Evolutionary conservation across 2,329 filamentous ascomycete species (phyloP), one percentile per base, ranked within the genome.

Genomic region (Thielaviopsis populi): DNA sequence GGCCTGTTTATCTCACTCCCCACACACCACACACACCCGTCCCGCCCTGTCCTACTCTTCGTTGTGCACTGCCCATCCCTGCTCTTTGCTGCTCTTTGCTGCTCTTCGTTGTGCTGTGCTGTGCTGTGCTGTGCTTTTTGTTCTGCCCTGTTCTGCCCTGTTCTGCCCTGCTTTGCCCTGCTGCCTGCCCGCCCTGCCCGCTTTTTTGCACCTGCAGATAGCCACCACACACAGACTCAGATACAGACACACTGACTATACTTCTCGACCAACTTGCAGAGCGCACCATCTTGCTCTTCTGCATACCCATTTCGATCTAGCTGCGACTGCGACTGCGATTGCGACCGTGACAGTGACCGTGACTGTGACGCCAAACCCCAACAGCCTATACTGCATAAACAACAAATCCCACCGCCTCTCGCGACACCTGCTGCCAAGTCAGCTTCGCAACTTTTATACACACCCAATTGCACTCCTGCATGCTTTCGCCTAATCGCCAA

Each of bases 371-470:
- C 59, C 7, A 46, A 48, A 6, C 24, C 10, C 10, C 33, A 4
- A 37, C 33, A 37, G 5, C 33, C 10, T 37, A 37, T 37, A 37
- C 33, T 37, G 58, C 24, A 42, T 40, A 46, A 42, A 50, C 60
- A 53, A 5, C 60, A 62, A 46, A 41, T 33, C 59, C 60, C 27
- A 53, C 60, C 59, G 43, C 40, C 24, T 40, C 24, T 48, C 59
- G 27, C 27, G 11, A 69, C 69, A 41, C 19, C 37, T 41, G 22
- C 37, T 27, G 19, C 13, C 58, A n/a, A 41, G 40, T 5, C 41
- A n/a, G 37, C 40, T 42, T 60, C 19, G 41, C 58, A 41, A 24
- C 58, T n/a, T 46, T 46, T 60, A 15, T 40, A 13, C 58, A 42
- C 58, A 24, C 58, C 24, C 58, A 59, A 41, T n/a, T 42, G 58